These are phyloP conservation scores for Boletus eberwhitei DNA, from an alignment of 768 basidiomycete species.

Conservation along the genomic window DNA sequence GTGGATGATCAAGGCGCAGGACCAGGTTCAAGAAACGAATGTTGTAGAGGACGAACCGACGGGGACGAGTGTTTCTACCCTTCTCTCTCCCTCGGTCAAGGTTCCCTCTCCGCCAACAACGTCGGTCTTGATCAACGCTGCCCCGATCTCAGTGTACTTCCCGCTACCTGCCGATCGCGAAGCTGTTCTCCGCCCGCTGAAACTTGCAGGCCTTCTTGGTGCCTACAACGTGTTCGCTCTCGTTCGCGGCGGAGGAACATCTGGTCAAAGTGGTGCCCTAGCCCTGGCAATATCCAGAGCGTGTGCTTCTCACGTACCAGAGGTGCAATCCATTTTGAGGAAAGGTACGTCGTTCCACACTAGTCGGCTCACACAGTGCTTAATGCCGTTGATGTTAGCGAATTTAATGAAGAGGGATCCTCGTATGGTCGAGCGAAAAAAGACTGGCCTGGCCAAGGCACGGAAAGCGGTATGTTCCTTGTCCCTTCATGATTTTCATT, in stretches of 20 bases:
- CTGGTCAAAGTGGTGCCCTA: conserved; percentile 89
- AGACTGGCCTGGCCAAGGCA: conserved; percentile 89
- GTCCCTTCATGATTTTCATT: neutral
- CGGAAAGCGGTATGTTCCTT: conserved; percentile 76
- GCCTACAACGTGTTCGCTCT: conserved; percentile 78
- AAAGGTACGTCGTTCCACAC: conserved; percentile 47
- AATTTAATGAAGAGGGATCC: conserved; percentile 88
- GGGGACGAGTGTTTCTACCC: conserved; percentile 11
- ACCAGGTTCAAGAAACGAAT: conserved; percentile 33
- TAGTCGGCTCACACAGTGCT: neutral
- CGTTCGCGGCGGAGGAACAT: conserved; percentile 83
- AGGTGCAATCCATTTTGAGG: conserved; percentile 59
- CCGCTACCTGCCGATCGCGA: conserved; percentile 72
- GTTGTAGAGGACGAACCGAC: neutral
- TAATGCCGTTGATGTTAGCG: conserved; percentile 43
- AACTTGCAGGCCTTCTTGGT: conserved; percentile 77
- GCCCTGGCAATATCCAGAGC: conserved; percentile 75
- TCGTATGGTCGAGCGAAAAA: conserved; percentile 98
- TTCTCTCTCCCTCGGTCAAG: conserved; percentile 18
- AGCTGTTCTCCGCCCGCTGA: conserved; percentile 76
- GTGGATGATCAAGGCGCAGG: conserved; percentile 77
- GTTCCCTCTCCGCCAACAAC: conserved; percentile 45
- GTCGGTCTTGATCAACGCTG: conserved; percentile 81
- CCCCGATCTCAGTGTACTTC: conserved; percentile 80
- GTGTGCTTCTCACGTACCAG: conserved; percentile 67